A percentile compares a stretch with the other conserved stretches of the same genome.
These are phyloP conservation scores for Cornus florida DNA, from an alignment of 148 eudicot species.

Conservation along the genomic window DNA sequence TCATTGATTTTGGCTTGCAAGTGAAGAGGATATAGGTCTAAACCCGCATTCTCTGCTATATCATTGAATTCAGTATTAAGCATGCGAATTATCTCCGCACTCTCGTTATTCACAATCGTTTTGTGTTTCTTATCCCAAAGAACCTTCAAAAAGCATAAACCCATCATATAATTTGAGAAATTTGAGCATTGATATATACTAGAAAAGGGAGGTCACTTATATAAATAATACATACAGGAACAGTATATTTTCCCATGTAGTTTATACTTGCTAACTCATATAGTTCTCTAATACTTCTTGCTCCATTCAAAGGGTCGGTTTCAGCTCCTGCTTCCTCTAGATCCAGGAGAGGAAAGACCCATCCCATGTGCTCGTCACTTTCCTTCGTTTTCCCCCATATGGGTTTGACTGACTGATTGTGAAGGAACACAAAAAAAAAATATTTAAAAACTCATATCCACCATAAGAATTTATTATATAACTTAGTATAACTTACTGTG, in stretches of 20 bases:
- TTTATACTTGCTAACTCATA: constrained; percentile 84
- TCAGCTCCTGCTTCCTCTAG: constrained; percentile 72
- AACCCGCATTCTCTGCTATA: constrained; percentile 58
- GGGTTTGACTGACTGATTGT: constrained; percentile 63
- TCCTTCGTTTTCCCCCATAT: constrained; percentile 79
- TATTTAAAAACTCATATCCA: background rate
- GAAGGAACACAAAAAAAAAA: constrained; percentile 9
- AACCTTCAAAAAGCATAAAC: constrained; percentile 43
- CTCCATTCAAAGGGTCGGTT: constrained; percentile 67
- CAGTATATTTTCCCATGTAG: constrained; percentile 77
- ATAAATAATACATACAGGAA: constrained; percentile 63
- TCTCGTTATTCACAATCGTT: constrained; percentile 90
- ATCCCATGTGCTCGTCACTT: constrained; percentile 81
- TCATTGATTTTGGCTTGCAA: constrained; percentile 72
- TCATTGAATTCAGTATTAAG: constrained; percentile 79
- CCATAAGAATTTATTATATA: background rate
- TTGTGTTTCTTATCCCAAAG: constrained; percentile 83
- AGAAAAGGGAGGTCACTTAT: background rate
- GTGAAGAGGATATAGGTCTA: constrained; percentile 79
- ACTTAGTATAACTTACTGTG: constrained; percentile 36
- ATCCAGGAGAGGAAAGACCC: constrained; percentile 80
- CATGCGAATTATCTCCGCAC: constrained; percentile 89
- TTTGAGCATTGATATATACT: background rate
- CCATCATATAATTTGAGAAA: constrained; percentile 3
- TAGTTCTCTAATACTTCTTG: constrained; percentile 65